A percentile compares a stretch with the other conserved stretches of the same genome.
Evolutionary conservation across 192 early-diverging fungal species (phyloP).

Genomic region (Coemansia sp.): DNA sequence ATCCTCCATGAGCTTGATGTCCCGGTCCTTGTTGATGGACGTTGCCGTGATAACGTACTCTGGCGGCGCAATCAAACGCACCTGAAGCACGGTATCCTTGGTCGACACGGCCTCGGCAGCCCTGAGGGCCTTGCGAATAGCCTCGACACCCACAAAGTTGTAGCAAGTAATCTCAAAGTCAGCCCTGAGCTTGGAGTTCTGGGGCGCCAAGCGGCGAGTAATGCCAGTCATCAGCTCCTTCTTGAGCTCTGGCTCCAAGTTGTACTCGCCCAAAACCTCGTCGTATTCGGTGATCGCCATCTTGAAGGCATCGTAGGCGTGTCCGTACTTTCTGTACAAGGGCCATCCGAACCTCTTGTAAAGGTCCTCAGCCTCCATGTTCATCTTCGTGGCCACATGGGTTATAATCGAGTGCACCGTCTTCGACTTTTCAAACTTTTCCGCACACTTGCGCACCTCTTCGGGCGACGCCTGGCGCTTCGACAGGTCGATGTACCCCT

Average conservation of each 20-base stretch:
- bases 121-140: slow-evolving; percentile 86
- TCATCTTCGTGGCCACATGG: slow-evolving; percentile 81
- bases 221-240: slow-evolving; percentile 85
- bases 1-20: slow-evolving; percentile 88
- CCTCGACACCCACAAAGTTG: slow-evolving; percentile 95
- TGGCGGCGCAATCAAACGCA: slow-evolving; percentile 92
- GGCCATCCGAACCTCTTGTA: slow-evolving; percentile 92
- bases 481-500: slow-evolving; percentile 98
- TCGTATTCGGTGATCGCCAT: slow-evolving; percentile 85
- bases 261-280: slow-evolving; percentile 81
- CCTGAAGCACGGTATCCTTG: slow-evolving; percentile 77
- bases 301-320: slow-evolving; percentile 98
- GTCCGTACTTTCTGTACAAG: slow-evolving; percentile 93
- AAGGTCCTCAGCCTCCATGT: slow-evolving; percentile 79
- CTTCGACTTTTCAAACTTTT: slow-evolving; percentile 93
- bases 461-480: slow-evolving; percentile 92
- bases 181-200: slow-evolving; percentile 94
- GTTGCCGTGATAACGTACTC: slow-evolving; percentile 91
- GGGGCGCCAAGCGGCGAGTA: slow-evolving; percentile 89
- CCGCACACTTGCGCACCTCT: slow-evolving; percentile 89
- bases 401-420: slow-evolving; percentile 58
- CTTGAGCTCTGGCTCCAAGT: slow-evolving; percentile 62
- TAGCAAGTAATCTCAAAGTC: slow-evolving; percentile 95
- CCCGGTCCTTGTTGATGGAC: slow-evolving; percentile 80
- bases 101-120: slow-evolving; percentile 86